phyloP scores from a whole-genome alignment of 345 rosid species.

The Cochlearia excelsa region DNA sequence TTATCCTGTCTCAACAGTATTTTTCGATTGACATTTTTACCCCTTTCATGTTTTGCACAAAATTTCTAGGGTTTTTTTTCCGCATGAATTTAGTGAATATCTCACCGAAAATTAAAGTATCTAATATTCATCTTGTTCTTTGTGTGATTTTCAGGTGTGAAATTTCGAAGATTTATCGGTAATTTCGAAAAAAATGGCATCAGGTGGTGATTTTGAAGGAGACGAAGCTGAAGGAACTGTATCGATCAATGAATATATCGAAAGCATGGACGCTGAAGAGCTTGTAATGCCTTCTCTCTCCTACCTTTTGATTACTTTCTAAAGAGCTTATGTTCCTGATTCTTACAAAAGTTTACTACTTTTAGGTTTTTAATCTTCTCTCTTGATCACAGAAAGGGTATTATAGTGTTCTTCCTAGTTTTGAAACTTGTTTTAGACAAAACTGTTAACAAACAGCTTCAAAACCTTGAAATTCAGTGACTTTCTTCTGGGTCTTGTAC shows the following conservation, averaged over 20 bases:
- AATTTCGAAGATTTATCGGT: background rate
- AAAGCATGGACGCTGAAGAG: conserved; percentile 78
- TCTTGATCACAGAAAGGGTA: background rate
- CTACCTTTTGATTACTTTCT: background rate
- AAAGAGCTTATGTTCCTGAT: conserved; percentile 10
- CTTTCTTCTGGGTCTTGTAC: background rate
- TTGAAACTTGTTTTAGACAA: too few species aligned
- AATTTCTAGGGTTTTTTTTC: conserved; percentile 38
- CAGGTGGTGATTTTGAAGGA: conserved; percentile 44
- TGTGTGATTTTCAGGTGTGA: conserved; percentile 21
- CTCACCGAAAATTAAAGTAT: background rate
- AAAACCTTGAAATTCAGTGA: too few species aligned
- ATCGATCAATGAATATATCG: conserved; percentile 75
- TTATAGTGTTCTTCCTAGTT: background rate
- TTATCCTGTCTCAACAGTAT: background rate
- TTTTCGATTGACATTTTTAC: background rate
- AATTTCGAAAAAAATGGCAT: conserved; percentile 47
- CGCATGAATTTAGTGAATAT: conserved; percentile 2
- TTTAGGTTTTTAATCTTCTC: background rate
- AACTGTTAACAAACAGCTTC: too few species aligned
- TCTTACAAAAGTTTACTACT: background rate
- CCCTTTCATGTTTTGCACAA: background rate
- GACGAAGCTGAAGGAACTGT: conserved; percentile 68
- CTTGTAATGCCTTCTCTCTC: conserved; percentile 46
- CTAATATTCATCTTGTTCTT: background rate